Evolutionary conservation across 2,329 filamentous ascomycete species (phyloP), one percentile per base, ranked within the genome.

Genomic region (Aureobasidium lini): DNA sequence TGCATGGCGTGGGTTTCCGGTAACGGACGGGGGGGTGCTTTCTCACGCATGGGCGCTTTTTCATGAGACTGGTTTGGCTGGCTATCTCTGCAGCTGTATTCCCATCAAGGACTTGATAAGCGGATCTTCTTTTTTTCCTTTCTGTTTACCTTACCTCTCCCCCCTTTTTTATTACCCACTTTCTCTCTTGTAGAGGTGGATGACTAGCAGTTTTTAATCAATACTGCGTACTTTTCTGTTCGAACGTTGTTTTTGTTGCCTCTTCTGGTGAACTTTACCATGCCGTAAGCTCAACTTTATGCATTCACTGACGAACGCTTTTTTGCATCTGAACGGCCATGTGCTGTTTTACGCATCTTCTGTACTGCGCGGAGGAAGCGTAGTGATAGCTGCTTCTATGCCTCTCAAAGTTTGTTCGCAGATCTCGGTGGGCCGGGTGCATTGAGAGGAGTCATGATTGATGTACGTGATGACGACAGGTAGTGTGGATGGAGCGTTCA

Each of bases 81-180:
- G 3, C 31, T 46, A 9, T 8, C 36, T 40, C n/a, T 28, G 28
- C 57, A n/a, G 40, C 52, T 31, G 6, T 3, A 13, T 46, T 36
- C 29, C 57, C 57, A 48, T 59, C 57, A 53, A 59, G 57, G 57
- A 59, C 57, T 44, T 59, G 57, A 59, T 34, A 16, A 52, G 57
- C 57, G n/a, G 5, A 40, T 10, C 31, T 10, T 10, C 9, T 15
- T 54, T 43, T 32, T 31, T 28, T 13, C 32, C 16, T 9, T 13
- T 4, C 4, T 6, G 4, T 5, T 42, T 34, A 40, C 29, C 46
- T 46, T 56, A 28, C 37, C 37, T 37, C 11, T 28, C 23, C 13
- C 18, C 10, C 5, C 39, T 23, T 44, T 37, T 46, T 37, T 56
- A 23, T 56, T 43, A 2, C 36, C 32, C 37, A 28, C 47, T 3